phyloP scores from a whole-genome alignment of 331 rosid species.

The Malus hybrid region DNA sequence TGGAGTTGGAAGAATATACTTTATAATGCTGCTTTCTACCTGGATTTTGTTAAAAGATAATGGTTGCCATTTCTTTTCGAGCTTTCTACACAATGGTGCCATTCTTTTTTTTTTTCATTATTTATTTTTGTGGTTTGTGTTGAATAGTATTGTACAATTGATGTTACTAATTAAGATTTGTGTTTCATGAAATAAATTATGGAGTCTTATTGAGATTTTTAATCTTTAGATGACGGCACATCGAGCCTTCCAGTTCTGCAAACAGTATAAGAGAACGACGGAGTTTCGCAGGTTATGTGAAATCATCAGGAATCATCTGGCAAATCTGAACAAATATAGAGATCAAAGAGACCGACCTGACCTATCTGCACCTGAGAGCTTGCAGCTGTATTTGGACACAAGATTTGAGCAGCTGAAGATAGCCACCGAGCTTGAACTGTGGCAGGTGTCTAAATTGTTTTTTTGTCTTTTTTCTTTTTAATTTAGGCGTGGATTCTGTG shows the following conservation, averaged over 20 bases:
- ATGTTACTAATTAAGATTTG: neutral
- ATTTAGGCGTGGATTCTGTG: neutral
- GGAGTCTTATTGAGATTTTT: neutral
- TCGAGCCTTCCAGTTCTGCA: constrained; percentile 98
- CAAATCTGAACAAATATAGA: constrained; percentile 82
- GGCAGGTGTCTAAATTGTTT: constrained; percentile 59
- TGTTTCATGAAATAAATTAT: neutral
- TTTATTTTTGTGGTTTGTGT: neutral
- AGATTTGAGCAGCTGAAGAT: constrained; percentile 94
- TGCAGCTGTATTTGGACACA: constrained; percentile 94
- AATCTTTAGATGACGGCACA: constrained; percentile 90
- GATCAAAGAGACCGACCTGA: constrained; percentile 96
- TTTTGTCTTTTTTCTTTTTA: too few relatives aligned
- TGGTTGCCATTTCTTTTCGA: neutral
- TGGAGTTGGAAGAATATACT: neutral
- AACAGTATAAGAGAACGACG: constrained; percentile 81
- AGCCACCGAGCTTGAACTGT: constrained; percentile 92
- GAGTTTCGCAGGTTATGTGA: constrained; percentile 92
- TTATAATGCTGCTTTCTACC: neutral
- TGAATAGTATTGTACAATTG: neutral
- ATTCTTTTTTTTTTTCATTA: neutral
- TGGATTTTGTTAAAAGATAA: neutral
- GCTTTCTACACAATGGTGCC: neutral
- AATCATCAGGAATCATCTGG: constrained; percentile 79
- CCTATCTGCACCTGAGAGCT: constrained; percentile 76